Base-by-base conservation (phyloP, 1,284 basidiomycete species). In the Bondarzewia mesenterica region DNA sequence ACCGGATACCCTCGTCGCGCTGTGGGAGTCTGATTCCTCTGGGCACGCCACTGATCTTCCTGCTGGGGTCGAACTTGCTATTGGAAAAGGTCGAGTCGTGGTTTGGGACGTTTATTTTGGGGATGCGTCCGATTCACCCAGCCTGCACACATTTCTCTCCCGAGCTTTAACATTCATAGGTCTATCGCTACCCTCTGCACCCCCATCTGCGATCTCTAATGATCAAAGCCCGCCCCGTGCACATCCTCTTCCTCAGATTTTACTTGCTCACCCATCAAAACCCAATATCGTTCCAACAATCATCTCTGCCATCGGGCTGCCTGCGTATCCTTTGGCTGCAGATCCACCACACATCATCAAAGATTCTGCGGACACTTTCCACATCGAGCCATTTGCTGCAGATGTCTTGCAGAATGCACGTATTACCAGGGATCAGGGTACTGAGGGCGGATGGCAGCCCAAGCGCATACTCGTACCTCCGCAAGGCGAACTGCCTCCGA, bases 311-410 rank as follows among this genome's bases (percentile, higher is more conserved):
- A 55, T 77, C 26, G 62, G 63, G 18, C 54, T 67, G 2, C 57
- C 66, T 8, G 46, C 58, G 35, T 52, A 62, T 16, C 62, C 57
- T 12, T 54, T 56, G 5, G 8, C 27, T n/a, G 46, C 26, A 16
- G 41, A 35, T 4, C 60, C 65, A 32, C 56, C 68, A 12, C 58
- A 59, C 49, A 50, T 70, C 20, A 65, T 85, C 49, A 64, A 75
- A 52, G 87, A 89, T 56, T 64, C 66, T 27, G 62, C 63, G 52
- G 89, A 95, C 61, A 79, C 74, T 7, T 83, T 95, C 60, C 16
- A 20, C 23, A 23, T 37, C 42, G 12, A 43, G 29, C 4, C 27
- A 25, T 26, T 40, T 20, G 7, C 42, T 42, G 15, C 27, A 42
- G 16, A 23, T 18, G 38, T 40, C 10, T 18, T 53, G 3, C 20